These are phyloP conservation scores for Termitomyces sp. DNA, from an alignment of 768 basidiomycete species.

Conservation along the genomic window DNA sequence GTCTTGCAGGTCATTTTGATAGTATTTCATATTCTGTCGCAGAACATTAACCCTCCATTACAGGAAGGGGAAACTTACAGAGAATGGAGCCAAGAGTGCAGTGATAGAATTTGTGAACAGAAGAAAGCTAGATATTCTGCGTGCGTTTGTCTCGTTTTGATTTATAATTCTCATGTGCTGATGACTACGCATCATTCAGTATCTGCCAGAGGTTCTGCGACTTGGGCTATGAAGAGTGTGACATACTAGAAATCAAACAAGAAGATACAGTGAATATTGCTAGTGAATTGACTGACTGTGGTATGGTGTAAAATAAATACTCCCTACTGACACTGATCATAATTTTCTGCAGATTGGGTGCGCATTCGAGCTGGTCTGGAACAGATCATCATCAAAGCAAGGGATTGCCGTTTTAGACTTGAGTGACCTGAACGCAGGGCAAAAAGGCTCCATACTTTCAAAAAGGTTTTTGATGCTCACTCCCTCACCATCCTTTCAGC, in stretches of 20 bases:
- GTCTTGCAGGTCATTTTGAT: background rate
- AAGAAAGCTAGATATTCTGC: slow-evolving; percentile 3
- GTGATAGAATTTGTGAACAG: background rate
- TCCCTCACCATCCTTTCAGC: slow-evolving; percentile 15
- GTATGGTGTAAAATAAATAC: slow-evolving; percentile 12
- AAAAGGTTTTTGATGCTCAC: slow-evolving; percentile 14
- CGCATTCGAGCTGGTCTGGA: slow-evolving; percentile 18
- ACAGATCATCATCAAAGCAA: background rate
- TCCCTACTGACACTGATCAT: background rate
- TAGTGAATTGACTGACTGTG: slow-evolving; percentile 20
- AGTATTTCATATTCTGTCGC: too few relatives aligned
- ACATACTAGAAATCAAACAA: slow-evolving; percentile 2
- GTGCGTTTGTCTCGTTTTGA: slow-evolving; percentile 3
- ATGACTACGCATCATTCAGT: slow-evolving; percentile 2
- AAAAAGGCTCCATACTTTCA: slow-evolving; percentile 3
- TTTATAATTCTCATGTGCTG: background rate
- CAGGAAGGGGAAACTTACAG: slow-evolving; percentile 8
- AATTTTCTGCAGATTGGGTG: slow-evolving; percentile 14
- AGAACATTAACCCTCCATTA: too few relatives aligned
- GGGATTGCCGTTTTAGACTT: background rate
- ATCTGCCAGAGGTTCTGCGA: slow-evolving; percentile 12
- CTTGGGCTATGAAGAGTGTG: slow-evolving; percentile 14
- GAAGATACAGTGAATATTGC: background rate
- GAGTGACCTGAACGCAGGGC: slow-evolving; percentile 5
- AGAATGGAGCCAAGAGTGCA: slow-evolving; percentile 4